A percentile compares a stretch with the other conserved stretches of the same genome.
Evolutionary conservation across 768 basidiomycete species (phyloP).

Genomic region (Xerocomellus chrysenteron): DNA sequence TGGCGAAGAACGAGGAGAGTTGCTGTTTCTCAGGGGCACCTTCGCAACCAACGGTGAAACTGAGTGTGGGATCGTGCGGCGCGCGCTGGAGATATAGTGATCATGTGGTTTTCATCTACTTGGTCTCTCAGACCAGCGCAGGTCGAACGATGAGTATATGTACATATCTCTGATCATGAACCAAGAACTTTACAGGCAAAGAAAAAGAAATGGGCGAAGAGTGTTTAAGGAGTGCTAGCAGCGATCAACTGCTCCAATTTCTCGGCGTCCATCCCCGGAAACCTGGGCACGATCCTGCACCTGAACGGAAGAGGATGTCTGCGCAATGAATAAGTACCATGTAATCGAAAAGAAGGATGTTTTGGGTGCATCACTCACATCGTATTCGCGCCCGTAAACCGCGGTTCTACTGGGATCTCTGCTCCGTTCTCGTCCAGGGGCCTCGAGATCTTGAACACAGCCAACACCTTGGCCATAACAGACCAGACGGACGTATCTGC

Average conservation of each 20-base stretch:
- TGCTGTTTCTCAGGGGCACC: too few relatives aligned
- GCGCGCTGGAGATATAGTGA: too few relatives aligned
- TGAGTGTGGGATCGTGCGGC: too few relatives aligned
- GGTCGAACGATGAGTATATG: too few relatives aligned
- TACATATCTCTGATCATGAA: too few relatives aligned
- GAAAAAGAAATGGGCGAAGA: neutral
- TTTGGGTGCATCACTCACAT: neutral
- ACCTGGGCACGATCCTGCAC: slow-evolving; percentile 1
- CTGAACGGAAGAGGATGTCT: slow-evolving; percentile 1
- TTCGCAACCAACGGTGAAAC: too few relatives aligned
- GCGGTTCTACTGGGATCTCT: slow-evolving; percentile 5
- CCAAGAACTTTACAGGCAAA: too few relatives aligned
- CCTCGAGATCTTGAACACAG: neutral
- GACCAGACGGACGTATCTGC: too few relatives aligned
- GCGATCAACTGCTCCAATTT: slow-evolving; percentile 2
- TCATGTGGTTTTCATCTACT: too few relatives aligned
- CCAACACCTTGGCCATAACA: too few relatives aligned
- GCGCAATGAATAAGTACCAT: neutral
- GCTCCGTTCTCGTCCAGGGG: slow-evolving; percentile 7
- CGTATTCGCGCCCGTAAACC: neutral
- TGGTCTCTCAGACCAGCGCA: too few relatives aligned
- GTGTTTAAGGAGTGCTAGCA: neutral
- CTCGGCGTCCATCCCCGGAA: neutral
- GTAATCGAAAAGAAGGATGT: neutral
- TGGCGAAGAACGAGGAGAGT: too few relatives aligned